These are phyloP conservation scores for Corymbia maculata DNA, from an alignment of 345 rosid genomes.

Conservation along the genomic window DNA sequence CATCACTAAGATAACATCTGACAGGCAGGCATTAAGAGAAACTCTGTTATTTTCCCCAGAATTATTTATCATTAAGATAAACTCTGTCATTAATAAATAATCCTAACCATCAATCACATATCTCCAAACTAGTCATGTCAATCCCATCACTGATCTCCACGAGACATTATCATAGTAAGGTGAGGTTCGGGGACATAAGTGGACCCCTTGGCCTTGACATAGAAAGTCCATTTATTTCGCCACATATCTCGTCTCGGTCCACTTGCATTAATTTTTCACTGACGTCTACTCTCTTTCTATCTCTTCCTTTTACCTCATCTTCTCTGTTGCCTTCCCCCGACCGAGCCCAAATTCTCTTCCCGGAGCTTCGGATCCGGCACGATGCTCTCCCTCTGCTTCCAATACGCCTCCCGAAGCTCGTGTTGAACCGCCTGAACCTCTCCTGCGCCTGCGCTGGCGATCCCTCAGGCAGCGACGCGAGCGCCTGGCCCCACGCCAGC, in stretches of 20 bases:
- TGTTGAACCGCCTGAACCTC: conserved; percentile 28
- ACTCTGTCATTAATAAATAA: not conserved
- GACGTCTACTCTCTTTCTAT: too few species aligned
- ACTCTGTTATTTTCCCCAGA: too few species aligned
- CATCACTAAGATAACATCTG: not conserved
- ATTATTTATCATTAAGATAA: too few species aligned
- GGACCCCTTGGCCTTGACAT: not conserved
- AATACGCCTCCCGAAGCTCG: conserved; percentile 39
- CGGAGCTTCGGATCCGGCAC: conserved; percentile 36
- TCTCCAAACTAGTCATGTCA: not conserved
- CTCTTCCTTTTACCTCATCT: too few species aligned
- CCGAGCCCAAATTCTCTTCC: conserved; percentile 41
- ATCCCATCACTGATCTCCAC: not conserved
- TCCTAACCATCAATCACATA: not conserved
- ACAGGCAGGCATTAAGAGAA: not conserved
- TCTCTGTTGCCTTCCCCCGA: conserved; percentile 8
- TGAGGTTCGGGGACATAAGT: not conserved
- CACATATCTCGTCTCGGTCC: too few species aligned
- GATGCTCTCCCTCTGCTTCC: conserved; percentile 33
- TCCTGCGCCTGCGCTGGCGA: conserved; percentile 25
- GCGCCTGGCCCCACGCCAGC: conserved; percentile 40
- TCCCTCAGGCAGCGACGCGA: conserved; percentile 26
- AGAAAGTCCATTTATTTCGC: too few species aligned
- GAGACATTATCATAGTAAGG: not conserved
- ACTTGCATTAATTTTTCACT: too few species aligned